Percentiles rank a stretch among this genome's conserved stretches.
phyloP scores from a whole-genome alignment of 169 alveolate species.

The Plasmodium ovale region DNA sequence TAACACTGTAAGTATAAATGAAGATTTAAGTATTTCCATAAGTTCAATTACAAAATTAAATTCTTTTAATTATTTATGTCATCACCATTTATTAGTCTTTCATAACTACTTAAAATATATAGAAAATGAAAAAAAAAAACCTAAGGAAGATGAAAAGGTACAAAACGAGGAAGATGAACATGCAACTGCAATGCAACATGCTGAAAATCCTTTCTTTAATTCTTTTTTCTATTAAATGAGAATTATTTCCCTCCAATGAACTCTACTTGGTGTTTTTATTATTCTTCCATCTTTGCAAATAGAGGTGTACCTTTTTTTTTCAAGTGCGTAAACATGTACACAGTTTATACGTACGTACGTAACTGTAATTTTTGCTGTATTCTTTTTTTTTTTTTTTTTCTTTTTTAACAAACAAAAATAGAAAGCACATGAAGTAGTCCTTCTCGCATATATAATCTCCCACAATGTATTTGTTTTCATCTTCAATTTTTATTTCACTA shows the following conservation, averaged over 20 bases:
- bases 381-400: conserved; percentile 2
- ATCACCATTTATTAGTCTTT: conserved; percentile 70
- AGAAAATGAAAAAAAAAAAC: conserved; percentile 42
- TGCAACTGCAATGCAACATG: conserved; percentile 1
- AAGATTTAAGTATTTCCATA: conserved; percentile 63
- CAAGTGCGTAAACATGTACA: too few species aligned
- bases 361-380: not conserved
- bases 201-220: conserved; percentile 59
- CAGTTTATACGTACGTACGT: too few species aligned
- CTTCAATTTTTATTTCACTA: too few species aligned
- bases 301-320: too few species aligned
- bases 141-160: conserved; percentile 33
- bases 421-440: not conserved
- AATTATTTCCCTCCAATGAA: not conserved
- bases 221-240: conserved; percentile 37
- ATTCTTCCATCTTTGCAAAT: not conserved
- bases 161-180: conserved; percentile 19
- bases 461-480: too few species aligned
- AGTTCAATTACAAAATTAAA: conserved; percentile 61
- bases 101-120: conserved; percentile 58
- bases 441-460: too few species aligned
- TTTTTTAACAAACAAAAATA: not conserved
- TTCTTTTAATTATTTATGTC: conserved; percentile 69
- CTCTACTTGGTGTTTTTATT: not conserved
- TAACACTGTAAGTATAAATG: conserved; percentile 62